phyloP scores from a whole-genome alignment of 2,329 filamentous ascomycete genomes.

The Paraphaeosphaeria sporulosa region DNA sequence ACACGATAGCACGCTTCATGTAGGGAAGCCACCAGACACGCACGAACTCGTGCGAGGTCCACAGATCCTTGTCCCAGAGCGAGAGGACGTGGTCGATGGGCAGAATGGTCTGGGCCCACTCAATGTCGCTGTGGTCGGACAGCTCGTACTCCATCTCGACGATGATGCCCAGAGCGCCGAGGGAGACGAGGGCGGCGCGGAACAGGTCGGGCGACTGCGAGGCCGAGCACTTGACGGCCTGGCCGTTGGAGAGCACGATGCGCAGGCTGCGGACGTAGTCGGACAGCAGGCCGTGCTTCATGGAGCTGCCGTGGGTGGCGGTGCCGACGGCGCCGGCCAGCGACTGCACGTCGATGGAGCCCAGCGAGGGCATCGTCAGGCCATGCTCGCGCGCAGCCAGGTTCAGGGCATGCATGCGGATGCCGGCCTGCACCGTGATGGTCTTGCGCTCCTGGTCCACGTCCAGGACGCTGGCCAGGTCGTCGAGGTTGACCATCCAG shows the following conservation, averaged over 20 bases:
- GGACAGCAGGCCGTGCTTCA: constrained; percentile 83
- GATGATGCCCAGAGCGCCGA: constrained; percentile 90
- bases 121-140: constrained; percentile 80
- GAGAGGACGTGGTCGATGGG: constrained; percentile 72
- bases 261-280: constrained; percentile 77
- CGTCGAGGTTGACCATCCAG: constrained; percentile 94
- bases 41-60: constrained; percentile 87
- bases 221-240: constrained; percentile 72
- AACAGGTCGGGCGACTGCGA: constrained; percentile 80
- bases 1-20: constrained; percentile 84
- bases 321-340: constrained; percentile 92
- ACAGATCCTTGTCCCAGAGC: constrained; percentile 76
- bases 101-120: constrained; percentile 83
- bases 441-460: constrained; percentile 71
- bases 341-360: constrained; percentile 94
- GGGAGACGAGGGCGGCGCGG: constrained; percentile 82
- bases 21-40: constrained; percentile 99
- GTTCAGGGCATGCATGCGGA: constrained; percentile 78
- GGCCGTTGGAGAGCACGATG: constrained; percentile 83
- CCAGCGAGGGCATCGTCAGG: constrained; percentile 87
- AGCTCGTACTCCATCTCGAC: constrained; percentile 87
- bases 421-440: constrained; percentile 86
- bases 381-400: constrained; percentile 76
- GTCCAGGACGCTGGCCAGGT: constrained; percentile 75
- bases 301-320: constrained; percentile 88